A percentile compares a stretch with the other conserved stretches of the same genome.
Conservation (phyloP, 768 basidiomycete species). For the Russula sp. region DNA sequence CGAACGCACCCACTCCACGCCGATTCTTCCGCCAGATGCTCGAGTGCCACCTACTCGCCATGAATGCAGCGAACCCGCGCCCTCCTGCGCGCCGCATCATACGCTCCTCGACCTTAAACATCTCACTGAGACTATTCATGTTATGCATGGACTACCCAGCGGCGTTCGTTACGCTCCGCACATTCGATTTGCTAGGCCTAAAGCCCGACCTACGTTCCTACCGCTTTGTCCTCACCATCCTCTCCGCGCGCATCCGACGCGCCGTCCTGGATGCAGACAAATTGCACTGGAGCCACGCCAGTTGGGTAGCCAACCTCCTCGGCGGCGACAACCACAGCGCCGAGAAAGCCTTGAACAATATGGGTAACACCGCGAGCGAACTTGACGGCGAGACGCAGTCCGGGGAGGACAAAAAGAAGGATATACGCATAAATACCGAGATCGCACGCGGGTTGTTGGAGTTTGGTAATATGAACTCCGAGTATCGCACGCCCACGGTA, state of each 20-base stretch:
- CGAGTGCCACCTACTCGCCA: constrained; percentile 20
- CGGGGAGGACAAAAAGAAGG: background rate
- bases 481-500: constrained; percentile 8
- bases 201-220: constrained; percentile 23
- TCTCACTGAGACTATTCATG: constrained; percentile 27
- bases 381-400: background rate
- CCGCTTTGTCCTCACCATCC: constrained; percentile 24
- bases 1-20: constrained; percentile 20
- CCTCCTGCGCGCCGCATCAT: constrained; percentile 3
- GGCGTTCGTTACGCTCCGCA: constrained; percentile 23
- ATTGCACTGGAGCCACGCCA: background rate
- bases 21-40: constrained; percentile 30
- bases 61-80: background rate
- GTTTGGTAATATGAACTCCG: background rate
- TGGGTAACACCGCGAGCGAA: background rate
- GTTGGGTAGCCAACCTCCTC: constrained; percentile 23
- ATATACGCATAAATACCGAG: background rate
- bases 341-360: background rate
- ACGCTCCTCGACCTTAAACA: constrained; percentile 24
- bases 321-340: background rate
- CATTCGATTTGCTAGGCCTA: constrained; percentile 17
- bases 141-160: constrained; percentile 20
- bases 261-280: background rate
- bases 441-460: constrained; percentile 5
- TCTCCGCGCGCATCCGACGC: constrained; percentile 14